phyloP scores from a whole-genome alignment of 306 rosid species.

The Begonia fuchsioides region DNA sequence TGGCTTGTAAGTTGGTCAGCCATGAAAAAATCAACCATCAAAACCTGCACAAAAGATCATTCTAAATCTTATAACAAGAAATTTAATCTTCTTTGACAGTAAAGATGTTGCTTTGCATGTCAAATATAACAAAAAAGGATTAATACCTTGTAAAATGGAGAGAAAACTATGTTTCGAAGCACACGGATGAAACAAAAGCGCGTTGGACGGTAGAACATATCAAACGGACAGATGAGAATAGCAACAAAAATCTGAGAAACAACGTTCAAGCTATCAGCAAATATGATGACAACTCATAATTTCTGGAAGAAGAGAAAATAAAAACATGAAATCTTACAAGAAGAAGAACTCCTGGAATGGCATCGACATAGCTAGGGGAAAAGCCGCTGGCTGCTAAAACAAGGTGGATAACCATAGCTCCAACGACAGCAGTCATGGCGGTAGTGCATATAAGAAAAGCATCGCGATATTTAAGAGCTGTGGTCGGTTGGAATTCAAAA shows the following conservation, averaged over 20 bases:
- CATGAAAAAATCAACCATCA: conserved; percentile 77
- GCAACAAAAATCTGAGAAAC: conserved; percentile 24
- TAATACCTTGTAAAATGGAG: conserved; percentile 73
- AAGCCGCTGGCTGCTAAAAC: conserved; percentile 45
- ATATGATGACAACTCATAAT: too few species aligned
- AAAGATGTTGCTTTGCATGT: too few species aligned
- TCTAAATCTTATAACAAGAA: too few species aligned
- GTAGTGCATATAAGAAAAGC: too few species aligned
- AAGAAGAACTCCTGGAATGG: conserved; percentile 72
- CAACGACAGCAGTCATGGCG: conserved; percentile 85
- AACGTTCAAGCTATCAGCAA: too few species aligned
- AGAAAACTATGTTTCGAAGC: conserved; percentile 61
- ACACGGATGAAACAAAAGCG: conserved; percentile 66
- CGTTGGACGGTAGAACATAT: conserved; percentile 69
- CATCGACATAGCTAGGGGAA: conserved; percentile 50
- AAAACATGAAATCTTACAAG: conserved; percentile 28
- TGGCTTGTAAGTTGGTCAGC: too few species aligned
- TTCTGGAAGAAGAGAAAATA: too few species aligned
- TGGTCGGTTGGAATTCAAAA: too few species aligned
- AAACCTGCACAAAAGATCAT: conserved; percentile 43
- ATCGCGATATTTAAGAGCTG: too few species aligned
- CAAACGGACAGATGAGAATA: conserved; percentile 65
- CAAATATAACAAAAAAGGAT: too few species aligned
- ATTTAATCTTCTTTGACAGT: conserved; percentile 1
- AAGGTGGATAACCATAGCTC: conserved; percentile 74